A percentile compares a stretch with the other conserved stretches of the same genome.
Evolutionary conservation across 1,139 yeast genomes (phyloP).

Genomic region (Zygoascus meyerae): DNA sequence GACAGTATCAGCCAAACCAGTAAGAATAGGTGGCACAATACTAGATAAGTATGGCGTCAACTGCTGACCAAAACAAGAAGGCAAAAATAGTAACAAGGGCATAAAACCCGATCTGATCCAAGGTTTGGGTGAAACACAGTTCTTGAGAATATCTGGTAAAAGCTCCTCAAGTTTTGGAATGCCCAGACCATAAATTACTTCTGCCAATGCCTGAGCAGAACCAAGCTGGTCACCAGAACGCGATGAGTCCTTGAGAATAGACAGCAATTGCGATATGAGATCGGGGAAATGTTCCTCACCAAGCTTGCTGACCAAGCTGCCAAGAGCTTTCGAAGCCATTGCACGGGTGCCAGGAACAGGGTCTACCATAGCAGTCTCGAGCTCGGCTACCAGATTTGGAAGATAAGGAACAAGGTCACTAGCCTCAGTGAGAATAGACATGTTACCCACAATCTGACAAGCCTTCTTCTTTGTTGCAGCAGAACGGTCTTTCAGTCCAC

Average conservation of each 20-base stretch:
- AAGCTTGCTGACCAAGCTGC: constrained; percentile 89
- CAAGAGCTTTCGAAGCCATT: constrained; percentile 95
- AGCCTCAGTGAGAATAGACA: constrained; percentile 92
- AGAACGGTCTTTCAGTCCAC: constrained; percentile 92
- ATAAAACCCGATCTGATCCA: constrained; percentile 87
- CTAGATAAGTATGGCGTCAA: constrained; percentile 82
- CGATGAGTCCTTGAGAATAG: constrained; percentile 70
- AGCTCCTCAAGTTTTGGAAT: constrained; percentile 79
- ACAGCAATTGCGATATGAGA: constrained; percentile 74
- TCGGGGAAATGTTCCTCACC: constrained; percentile 97
- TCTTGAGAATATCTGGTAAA: constrained; percentile 71
- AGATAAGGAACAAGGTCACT: constrained; percentile 83
- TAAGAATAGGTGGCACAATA: constrained; percentile 83
- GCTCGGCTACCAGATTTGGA: constrained; percentile 66
- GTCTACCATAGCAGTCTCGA: constrained; percentile 94
- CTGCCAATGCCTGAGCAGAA: constrained; percentile 94
- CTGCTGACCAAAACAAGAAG: constrained; percentile 90
- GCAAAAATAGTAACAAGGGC: constrained; percentile 84
- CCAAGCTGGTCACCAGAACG: constrained; percentile 92
- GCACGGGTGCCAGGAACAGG: constrained; percentile 97
- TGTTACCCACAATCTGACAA: constrained; percentile 96
- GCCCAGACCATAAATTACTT: constrained; percentile 90
- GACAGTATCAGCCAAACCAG: constrained; percentile 84
- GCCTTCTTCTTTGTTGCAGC: constrained; percentile 91
- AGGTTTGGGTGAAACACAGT: constrained; percentile 59